These are phyloP conservation scores for Spergularia bocconei DNA, from an alignment of 148 eudicot genomes.

Conservation along the genomic window DNA sequence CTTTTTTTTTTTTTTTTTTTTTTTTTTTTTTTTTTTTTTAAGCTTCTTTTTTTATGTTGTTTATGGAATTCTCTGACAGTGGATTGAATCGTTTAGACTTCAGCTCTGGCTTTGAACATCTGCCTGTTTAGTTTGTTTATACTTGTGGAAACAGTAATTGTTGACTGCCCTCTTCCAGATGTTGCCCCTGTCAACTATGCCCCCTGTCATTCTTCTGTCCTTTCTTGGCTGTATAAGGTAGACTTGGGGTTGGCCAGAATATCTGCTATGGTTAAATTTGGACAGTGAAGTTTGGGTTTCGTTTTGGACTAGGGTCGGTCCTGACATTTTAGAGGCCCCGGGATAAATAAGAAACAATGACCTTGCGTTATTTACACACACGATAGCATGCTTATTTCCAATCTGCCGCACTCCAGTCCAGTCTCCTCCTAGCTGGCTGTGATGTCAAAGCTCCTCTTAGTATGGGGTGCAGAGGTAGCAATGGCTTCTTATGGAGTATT, in stretches of 20 bases:
- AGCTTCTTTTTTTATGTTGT: not conserved
- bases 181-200: not conserved
- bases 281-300: not conserved
- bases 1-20: conserved; percentile 11
- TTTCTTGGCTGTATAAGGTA: not conserved
- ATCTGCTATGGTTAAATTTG: not conserved
- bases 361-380: too few relatives aligned
- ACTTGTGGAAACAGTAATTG: conserved; percentile 3
- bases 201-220: not conserved
- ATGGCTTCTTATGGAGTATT: too few relatives aligned
- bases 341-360: too few relatives aligned
- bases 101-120: not conserved
- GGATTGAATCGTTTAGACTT: conserved; percentile 2
- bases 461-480: too few relatives aligned
- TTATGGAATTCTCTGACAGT: not conserved
- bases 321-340: too few relatives aligned
- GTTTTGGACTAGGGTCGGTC: not conserved
- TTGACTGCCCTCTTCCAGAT: not conserved
- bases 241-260: not conserved
- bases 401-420: too few relatives aligned
- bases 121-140: not conserved
- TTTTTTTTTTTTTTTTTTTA: not conserved
- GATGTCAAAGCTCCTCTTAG: too few relatives aligned
- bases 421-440: too few relatives aligned
- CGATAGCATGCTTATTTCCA: too few relatives aligned